A percentile compares a stretch with the other conserved stretches of the same genome.
phyloP scores from a whole-genome alignment of 139 green algal genomes.

The Picochlorum costavermella region DNA sequence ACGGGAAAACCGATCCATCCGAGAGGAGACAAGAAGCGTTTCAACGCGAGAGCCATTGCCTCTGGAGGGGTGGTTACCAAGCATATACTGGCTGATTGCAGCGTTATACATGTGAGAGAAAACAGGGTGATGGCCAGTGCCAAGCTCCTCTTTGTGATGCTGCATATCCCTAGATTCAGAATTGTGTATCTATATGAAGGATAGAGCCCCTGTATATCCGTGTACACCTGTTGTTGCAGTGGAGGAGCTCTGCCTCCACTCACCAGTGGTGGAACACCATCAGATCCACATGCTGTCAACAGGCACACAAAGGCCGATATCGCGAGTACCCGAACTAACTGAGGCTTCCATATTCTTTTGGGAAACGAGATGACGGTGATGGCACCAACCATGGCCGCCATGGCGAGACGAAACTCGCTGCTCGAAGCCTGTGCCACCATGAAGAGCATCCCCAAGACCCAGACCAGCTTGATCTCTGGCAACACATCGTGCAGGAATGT shows the following conservation, averaged over 20 bases:
- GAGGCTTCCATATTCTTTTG: conserved; percentile 17
- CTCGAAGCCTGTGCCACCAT: conserved; percentile 3
- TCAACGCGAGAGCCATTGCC: conserved; percentile 20
- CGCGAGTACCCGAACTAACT: conserved; percentile 17
- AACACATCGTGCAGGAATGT: conserved; percentile 20
- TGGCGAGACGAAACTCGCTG: conserved; percentile 2
- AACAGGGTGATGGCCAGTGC: conserved; percentile 16
- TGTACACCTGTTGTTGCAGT: not conserved
- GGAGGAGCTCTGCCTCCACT: conserved; percentile 1
- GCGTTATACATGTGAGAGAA: conserved; percentile 21
- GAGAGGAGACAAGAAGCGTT: conserved; percentile 19
- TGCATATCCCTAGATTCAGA: conserved; percentile 23
- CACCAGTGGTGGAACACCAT: conserved; percentile 13
- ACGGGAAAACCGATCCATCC: conserved; percentile 19
- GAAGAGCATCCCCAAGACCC: conserved; percentile 18
- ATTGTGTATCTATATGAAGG: conserved; percentile 20
- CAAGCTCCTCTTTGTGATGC: conserved; percentile 26
- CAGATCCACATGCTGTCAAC: conserved; percentile 4
- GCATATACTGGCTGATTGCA: conserved; percentile 32
- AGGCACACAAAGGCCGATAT: conserved; percentile 23
- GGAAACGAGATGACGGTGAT: conserved; percentile 15
- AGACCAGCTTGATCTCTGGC: conserved; percentile 30
- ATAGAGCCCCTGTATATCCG: conserved; percentile 1
- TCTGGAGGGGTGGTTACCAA: conserved; percentile 31
- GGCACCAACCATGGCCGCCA: conserved; percentile 3